Evolutionary conservation across 2,329 filamentous ascomycete genomes (phyloP).

Genomic region (Cladosporium austrohemisphaericum): DNA sequence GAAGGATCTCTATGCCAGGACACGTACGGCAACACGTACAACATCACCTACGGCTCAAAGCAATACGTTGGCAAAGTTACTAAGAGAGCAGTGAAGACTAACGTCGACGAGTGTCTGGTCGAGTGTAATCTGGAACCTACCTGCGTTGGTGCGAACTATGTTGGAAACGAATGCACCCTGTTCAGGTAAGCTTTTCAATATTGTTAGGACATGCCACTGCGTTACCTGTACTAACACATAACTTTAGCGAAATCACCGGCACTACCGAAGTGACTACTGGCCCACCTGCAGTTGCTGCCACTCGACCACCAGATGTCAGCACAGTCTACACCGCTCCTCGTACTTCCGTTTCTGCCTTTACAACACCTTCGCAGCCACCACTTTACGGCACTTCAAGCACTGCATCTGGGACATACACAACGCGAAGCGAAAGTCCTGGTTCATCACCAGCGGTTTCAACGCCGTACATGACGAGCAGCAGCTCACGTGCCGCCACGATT

Average conservation of each 20-base stretch:
- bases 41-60: constrained; percentile 21
- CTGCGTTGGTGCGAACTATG: constrained; percentile 27
- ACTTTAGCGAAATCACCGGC: constrained; percentile 21
- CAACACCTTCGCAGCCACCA: constrained; percentile 10
- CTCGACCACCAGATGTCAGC: constrained; percentile 18
- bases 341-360: constrained; percentile 9
- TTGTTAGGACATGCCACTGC: no score
- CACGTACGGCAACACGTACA: constrained; percentile 23
- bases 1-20: constrained; percentile 17
- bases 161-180: constrained; percentile 23
- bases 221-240: not conserved
- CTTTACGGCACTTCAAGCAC: constrained; percentile 11
- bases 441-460: constrained; percentile 7
- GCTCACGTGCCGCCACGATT: not conserved
- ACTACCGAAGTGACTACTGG: constrained; percentile 20
- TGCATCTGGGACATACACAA: not conserved
- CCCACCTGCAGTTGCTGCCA: constrained; percentile 17
- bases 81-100: constrained; percentile 20
- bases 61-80: constrained; percentile 21
- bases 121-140: constrained; percentile 20
- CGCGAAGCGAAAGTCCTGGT: constrained; percentile 3
- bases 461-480: not conserved
- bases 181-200: constrained; percentile 18
- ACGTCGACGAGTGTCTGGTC: constrained; percentile 22
- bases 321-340: constrained; percentile 19